Conservation (phyloP, 257 asterid species). For the Solanum virginianum region DNA sequence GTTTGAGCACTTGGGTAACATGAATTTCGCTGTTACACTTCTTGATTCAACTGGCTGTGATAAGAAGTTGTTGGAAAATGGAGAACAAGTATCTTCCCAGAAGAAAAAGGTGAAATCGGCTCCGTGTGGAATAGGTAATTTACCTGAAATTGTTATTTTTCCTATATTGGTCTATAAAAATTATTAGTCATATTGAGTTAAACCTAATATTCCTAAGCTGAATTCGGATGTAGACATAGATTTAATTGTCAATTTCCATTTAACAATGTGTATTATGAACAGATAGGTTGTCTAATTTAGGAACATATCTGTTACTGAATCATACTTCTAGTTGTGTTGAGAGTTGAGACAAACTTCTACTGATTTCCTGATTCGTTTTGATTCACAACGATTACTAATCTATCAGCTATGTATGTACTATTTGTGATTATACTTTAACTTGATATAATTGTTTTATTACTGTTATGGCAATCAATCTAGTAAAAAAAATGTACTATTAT, state of each 20-base stretch:
- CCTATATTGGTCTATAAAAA: not conserved
- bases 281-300: not conserved
- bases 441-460: not conserved
- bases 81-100: not conserved
- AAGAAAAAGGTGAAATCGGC: not conserved
- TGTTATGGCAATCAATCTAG: not conserved
- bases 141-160: not conserved
- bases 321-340: not conserved
- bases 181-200: not conserved
- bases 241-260: not conserved
- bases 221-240: not conserved
- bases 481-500: not conserved
- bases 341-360: not conserved
- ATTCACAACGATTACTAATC: not conserved
- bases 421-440: not conserved
- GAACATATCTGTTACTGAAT: not conserved
- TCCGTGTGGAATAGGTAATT: not conserved
- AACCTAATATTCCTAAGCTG: not conserved
- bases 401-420: not conserved
- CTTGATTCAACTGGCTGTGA: conserved; percentile 11
- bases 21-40: conserved; percentile 2
- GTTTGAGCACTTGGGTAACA: conserved; percentile 2
- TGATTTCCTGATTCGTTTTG: not conserved
- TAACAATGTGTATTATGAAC: not conserved
- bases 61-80: not conserved